Percentiles rank a stretch among this genome's conserved stretches.
Evolutionary conservation across 2,329 filamentous ascomycete species (phyloP).

Genomic region (Claviceps humidiphila): DNA sequence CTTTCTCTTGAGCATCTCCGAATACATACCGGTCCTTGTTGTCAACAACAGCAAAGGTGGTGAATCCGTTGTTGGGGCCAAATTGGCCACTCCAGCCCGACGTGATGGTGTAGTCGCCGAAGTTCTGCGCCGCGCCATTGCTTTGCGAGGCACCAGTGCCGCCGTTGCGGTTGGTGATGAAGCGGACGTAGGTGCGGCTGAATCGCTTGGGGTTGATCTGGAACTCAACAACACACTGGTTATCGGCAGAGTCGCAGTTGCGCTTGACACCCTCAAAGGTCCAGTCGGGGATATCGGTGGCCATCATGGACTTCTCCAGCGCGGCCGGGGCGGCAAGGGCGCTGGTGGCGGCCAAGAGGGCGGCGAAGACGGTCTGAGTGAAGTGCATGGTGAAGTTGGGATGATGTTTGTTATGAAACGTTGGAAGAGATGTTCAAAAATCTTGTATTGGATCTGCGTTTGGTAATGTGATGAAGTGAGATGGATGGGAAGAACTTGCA

Average conservation of each 20-base stretch:
- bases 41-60: constrained; percentile 37
- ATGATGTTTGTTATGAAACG: not conserved
- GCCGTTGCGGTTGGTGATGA: constrained; percentile 20
- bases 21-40: constrained; percentile 15
- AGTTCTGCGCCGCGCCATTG: constrained; percentile 27
- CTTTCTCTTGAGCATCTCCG: too few relatives aligned
- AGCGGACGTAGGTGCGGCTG: constrained; percentile 21
- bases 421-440: not conserved
- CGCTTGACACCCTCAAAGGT: constrained; percentile 27
- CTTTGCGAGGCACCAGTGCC: constrained; percentile 17
- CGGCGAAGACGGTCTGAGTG: constrained; percentile 24
- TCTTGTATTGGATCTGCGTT: not conserved
- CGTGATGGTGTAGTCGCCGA: constrained; percentile 37
- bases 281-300: constrained; percentile 23
- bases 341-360: constrained; percentile 22
- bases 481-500: too few relatives aligned
- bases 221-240: constrained; percentile 31
- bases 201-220: constrained; percentile 20
- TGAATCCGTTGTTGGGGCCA: constrained; percentile 33
- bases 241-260: constrained; percentile 25
- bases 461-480: not conserved
- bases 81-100: constrained; percentile 44
- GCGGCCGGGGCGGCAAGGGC: constrained; percentile 23
- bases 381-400: constrained; percentile 26
- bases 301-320: constrained; percentile 26